A percentile compares a stretch with the other conserved stretches of the same genome.
These are phyloP conservation scores for Candida fluviatilis DNA, from an alignment of 805 yeast species.

Conservation along the genomic window DNA sequence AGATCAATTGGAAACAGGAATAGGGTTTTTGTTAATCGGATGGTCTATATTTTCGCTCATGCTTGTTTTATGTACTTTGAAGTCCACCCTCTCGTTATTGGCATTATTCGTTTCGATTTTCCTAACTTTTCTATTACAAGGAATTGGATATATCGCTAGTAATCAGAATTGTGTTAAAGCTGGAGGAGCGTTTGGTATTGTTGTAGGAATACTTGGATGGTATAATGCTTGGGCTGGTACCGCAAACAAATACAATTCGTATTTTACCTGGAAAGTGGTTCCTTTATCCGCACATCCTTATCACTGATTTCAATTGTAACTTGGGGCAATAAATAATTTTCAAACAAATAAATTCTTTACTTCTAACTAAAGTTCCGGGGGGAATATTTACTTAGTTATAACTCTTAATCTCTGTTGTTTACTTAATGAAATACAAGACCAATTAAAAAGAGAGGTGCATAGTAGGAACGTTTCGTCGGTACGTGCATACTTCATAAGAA, in stretches of 20 bases:
- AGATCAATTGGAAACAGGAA: conserved; percentile 24
- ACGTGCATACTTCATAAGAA: too few relatives aligned
- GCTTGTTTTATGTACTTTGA: conserved; percentile 30
- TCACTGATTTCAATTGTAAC: not conserved
- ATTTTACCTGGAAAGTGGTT: conserved; percentile 46
- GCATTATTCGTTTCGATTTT: conserved; percentile 35
- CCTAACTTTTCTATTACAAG: conserved; percentile 36
- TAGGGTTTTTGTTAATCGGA: conserved; percentile 34
- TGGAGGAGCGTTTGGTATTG: conserved; percentile 58
- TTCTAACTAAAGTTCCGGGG: not conserved
- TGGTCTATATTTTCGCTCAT: conserved; percentile 39
- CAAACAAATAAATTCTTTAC: not conserved
- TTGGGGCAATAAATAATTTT: not conserved
- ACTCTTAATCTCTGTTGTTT: too few relatives aligned
- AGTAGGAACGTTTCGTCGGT: too few relatives aligned
- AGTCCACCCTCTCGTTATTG: conserved; percentile 36
- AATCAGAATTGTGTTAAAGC: conserved; percentile 24
- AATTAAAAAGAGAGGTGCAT: too few relatives aligned
- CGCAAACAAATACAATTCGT: conserved; percentile 55
- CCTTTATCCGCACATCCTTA: conserved; percentile 23
- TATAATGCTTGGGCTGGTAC: conserved; percentile 59
- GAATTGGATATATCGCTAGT: conserved; percentile 42
- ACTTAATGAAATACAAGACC: too few relatives aligned
- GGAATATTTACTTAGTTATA: too few relatives aligned
- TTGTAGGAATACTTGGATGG: conserved; percentile 53